Conservation (phyloP, 2,329 filamentous ascomycete genomes). For the Colletotrichum shisoi region DNA sequence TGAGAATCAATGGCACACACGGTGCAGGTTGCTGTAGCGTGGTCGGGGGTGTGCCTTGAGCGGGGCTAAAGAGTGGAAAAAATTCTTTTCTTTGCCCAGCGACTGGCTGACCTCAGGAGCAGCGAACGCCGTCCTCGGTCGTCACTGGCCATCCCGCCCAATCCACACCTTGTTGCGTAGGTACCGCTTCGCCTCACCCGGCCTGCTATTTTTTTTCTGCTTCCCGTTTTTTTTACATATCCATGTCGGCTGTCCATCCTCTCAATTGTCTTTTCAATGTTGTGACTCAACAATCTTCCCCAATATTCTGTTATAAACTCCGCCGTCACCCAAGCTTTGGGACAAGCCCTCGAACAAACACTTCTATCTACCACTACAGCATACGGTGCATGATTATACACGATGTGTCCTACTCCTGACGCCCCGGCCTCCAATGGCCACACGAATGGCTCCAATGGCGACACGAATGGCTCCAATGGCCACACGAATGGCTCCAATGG, state of each 20-base stretch:
- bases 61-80: slow-evolving; percentile 38
- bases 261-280: slow-evolving; percentile 7
- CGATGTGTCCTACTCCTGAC: slow-evolving; percentile 40
- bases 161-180: slow-evolving; percentile 37
- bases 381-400: slow-evolving; percentile 32
- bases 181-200: slow-evolving; percentile 33
- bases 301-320: slow-evolving; percentile 29
- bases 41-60: slow-evolving; percentile 31
- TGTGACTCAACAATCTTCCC: slow-evolving; percentile 37
- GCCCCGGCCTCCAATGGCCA: slow-evolving; percentile 38
- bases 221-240: slow-evolving; percentile 26
- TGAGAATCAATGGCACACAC: slow-evolving; percentile 30
- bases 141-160: slow-evolving; percentile 39
- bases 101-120: slow-evolving; percentile 27
- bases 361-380: neutral
- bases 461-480: slow-evolving; percentile 37
- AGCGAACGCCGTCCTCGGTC: slow-evolving; percentile 39
- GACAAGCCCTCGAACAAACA: slow-evolving; percentile 7
- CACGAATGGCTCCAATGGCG: slow-evolving; percentile 37
- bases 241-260: slow-evolving; percentile 18
- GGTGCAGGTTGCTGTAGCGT: slow-evolving; percentile 8
- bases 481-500: slow-evolving; percentile 36
- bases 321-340: slow-evolving; percentile 7
- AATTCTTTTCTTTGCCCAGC: slow-evolving; percentile 34
- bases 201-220: slow-evolving; percentile 19